These are phyloP conservation scores for Dissophora globulifera DNA, from an alignment of 192 early-diverging fungal genomes.

Conservation along the genomic window DNA sequence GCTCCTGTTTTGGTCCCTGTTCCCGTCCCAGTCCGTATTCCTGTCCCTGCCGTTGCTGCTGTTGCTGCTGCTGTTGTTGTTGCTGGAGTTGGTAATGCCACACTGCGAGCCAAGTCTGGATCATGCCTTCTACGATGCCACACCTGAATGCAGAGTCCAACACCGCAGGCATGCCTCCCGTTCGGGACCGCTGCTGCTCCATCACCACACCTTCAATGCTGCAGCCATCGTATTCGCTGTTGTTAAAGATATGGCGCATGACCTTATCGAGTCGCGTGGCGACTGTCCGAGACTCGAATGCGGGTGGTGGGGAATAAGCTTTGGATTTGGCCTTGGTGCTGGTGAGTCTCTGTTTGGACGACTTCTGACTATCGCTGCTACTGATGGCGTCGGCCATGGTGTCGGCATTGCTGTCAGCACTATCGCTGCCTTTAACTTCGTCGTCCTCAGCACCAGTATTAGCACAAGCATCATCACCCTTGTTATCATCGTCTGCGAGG, in stretches of 20 bases:
- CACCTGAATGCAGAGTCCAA: conserved; percentile 54
- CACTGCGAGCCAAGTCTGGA: conserved; percentile 45
- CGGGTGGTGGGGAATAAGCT: conserved; percentile 5
- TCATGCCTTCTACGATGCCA: conserved; percentile 57
- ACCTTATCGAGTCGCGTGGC: conserved; percentile 17
- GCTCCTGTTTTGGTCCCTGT: not conserved
- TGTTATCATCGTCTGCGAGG: conserved; percentile 1
- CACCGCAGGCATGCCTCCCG: conserved; percentile 37
- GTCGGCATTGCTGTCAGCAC: no score
- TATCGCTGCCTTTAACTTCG: no score
- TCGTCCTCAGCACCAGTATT: no score
- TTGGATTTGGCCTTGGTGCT: not conserved
- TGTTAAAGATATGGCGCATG: conserved; percentile 10
- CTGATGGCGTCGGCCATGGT: no score
- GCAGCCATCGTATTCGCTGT: not conserved
- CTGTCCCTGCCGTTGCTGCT: not conserved
- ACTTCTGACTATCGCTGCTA: no score
- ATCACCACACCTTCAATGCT: conserved; percentile 28
- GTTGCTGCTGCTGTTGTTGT: not conserved
- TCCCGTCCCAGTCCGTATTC: not conserved
- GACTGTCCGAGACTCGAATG: conserved; percentile 16
- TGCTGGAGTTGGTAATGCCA: conserved; percentile 11
- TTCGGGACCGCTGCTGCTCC: conserved; percentile 58
- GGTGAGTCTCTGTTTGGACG: no score
- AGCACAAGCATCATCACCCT: not conserved